Evolutionary conservation across 352 stramenopile species (phyloP).

Genomic region (Phytophthora macrochlamydospora): DNA sequence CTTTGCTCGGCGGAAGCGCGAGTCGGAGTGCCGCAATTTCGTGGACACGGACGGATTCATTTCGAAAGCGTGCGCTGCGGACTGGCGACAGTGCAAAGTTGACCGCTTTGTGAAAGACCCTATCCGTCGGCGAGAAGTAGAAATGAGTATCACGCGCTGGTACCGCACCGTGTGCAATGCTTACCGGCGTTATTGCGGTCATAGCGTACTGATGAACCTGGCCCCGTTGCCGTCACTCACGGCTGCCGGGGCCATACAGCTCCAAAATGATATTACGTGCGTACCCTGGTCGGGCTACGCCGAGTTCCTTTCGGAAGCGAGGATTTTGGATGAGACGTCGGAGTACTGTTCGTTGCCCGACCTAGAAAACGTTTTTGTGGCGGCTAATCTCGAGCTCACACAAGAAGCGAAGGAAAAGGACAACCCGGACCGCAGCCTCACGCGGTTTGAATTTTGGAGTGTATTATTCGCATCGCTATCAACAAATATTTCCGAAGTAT

Average conservation of each 20-base stretch:
- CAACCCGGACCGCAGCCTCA: slow-evolving; percentile 79
- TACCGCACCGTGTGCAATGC: slow-evolving; percentile 64
- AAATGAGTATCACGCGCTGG: slow-evolving; percentile 52
- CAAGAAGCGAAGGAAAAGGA: slow-evolving; percentile 81
- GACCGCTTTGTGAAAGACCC: slow-evolving; percentile 79
- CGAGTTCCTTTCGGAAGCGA: slow-evolving; percentile 66
- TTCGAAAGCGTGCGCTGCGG: slow-evolving; percentile 61
- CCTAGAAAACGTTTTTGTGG: slow-evolving; percentile 84
- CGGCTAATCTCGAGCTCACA: slow-evolving; percentile 78
- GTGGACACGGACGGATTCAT: slow-evolving; percentile 75
- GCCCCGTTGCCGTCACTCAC: slow-evolving; percentile 46
- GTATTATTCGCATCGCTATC: slow-evolving; percentile 74
- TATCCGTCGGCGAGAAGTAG: slow-evolving; percentile 57
- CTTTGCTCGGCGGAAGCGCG: slow-evolving; percentile 62
- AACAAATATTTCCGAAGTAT: slow-evolving; percentile 80
- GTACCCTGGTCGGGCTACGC: slow-evolving; percentile 77
- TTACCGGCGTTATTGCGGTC: slow-evolving; percentile 70
- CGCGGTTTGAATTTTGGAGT: slow-evolving; percentile 83
- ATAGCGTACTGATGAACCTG: slow-evolving; percentile 63
- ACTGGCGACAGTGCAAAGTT: slow-evolving; percentile 80
- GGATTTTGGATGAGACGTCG: slow-evolving; percentile 69
- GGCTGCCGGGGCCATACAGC: slow-evolving; percentile 45
- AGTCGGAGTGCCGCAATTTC: slow-evolving; percentile 63
- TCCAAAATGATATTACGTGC: slow-evolving; percentile 75
- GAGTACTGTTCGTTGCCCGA: slow-evolving; percentile 71